A percentile compares a stretch with the other conserved stretches of the same genome.
phyloP scores from a whole-genome alignment of 2,329 filamentous ascomycete genomes.

The Trichoderma lentiforme region DNA sequence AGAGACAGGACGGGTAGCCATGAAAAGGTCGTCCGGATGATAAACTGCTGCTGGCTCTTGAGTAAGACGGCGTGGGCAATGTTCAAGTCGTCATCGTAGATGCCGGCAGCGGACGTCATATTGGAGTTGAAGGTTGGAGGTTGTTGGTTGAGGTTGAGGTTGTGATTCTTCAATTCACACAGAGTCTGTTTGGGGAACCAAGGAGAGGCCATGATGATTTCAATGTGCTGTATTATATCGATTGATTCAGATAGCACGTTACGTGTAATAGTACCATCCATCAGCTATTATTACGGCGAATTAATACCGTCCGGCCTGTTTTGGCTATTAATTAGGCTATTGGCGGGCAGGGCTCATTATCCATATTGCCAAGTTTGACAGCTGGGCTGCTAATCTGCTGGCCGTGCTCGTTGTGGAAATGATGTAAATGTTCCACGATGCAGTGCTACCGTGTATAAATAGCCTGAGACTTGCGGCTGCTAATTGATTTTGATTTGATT shows the following conservation, averaged over 20 bases:
- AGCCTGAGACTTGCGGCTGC: background rate
- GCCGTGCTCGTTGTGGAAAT: background rate
- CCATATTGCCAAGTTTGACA: slow-evolving; percentile 6
- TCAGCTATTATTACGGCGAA: background rate
- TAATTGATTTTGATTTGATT: background rate
- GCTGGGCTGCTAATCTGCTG: background rate
- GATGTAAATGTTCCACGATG: background rate
- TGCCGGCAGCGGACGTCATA: background rate
- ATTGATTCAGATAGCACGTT: background rate
- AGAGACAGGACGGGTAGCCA: background rate
- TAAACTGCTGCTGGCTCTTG: background rate
- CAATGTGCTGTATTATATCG: background rate
- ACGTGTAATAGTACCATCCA: too few species aligned
- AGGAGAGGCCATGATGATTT: too few species aligned
- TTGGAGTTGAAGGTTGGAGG: background rate
- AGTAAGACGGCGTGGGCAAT: background rate
- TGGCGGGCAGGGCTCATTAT: background rate
- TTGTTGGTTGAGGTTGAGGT: background rate
- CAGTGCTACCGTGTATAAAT: background rate
- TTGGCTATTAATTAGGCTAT: slow-evolving; percentile 12
- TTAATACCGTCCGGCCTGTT: background rate
- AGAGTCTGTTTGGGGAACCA: too few species aligned
- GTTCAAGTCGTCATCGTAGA: background rate
- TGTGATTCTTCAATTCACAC: background rate
- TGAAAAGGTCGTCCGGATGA: background rate